Conservation (phyloP, 2,329 filamentous ascomycete genomes). For the Penicillium sp. region DNA sequence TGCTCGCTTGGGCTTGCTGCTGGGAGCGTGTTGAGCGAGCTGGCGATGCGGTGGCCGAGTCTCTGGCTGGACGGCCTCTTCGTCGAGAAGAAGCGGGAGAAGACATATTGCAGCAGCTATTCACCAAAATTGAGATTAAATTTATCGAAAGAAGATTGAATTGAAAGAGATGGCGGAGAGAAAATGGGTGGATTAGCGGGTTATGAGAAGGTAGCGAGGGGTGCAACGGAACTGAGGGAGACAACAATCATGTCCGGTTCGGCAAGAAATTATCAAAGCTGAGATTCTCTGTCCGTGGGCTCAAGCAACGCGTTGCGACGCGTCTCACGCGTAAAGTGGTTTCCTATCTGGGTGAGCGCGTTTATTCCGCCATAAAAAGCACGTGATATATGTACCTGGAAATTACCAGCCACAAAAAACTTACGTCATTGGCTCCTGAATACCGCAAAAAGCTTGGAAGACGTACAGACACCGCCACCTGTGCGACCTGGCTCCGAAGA, state of each 20-base stretch:
- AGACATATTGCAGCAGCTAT: constrained; percentile 41
- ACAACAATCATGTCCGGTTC: constrained; percentile 25
- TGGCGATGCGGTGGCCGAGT: constrained; percentile 47
- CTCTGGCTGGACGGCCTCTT: constrained; percentile 46
- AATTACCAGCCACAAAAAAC: neutral
- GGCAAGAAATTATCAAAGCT: neutral
- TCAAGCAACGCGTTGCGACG: constrained; percentile 32
- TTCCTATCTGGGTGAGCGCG: constrained; percentile 32
- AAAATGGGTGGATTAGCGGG: constrained; percentile 19
- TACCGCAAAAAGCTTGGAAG: constrained; percentile 3
- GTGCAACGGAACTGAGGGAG: constrained; percentile 26
- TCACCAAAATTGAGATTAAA: constrained; percentile 10
- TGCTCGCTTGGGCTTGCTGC: constrained; percentile 39
- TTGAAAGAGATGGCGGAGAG: neutral
- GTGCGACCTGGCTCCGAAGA: neutral
- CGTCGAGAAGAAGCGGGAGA: constrained; percentile 48
- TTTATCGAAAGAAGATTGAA: constrained; percentile 5
- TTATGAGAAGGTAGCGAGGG: constrained; percentile 24
- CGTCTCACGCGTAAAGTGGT: constrained; percentile 41
- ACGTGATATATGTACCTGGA: constrained; percentile 12
- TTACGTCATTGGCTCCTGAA: neutral
- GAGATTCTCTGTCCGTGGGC: neutral
- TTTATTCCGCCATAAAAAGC: constrained; percentile 15
- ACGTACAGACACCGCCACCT: constrained; percentile 13
- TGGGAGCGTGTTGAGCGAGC: constrained; percentile 38